phyloP scores from a whole-genome alignment of 371 early-diverging fungal species.

The Syncephalastrum sp. region DNA sequence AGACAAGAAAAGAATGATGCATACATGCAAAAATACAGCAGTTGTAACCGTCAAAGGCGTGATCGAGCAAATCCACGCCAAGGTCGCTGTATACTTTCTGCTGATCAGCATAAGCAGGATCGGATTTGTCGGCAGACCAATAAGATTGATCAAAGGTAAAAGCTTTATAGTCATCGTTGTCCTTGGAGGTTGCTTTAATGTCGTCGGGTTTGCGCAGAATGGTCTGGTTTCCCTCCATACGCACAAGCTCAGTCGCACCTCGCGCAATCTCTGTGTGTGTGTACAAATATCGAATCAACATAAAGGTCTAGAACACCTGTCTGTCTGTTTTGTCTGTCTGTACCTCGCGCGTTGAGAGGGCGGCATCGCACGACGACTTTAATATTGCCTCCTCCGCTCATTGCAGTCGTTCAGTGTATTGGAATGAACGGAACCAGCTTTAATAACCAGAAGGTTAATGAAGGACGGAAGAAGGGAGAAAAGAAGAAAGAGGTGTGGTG shows the following conservation, averaged over 20 bases:
- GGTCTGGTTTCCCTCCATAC: slow-evolving; percentile 73
- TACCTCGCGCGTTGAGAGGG: slow-evolving; percentile 72
- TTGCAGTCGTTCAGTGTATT: slow-evolving; percentile 1
- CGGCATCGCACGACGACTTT: slow-evolving; percentile 79
- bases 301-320: background rate
- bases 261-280: slow-evolving; percentile 61
- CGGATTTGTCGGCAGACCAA: slow-evolving; percentile 73
- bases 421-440: too few relatives aligned
- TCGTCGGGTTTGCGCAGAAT: slow-evolving; percentile 62
- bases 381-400: slow-evolving; percentile 55
- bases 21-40: slow-evolving; percentile 87
- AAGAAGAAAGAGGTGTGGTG: too few relatives aligned
- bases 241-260: slow-evolving; percentile 57
- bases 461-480: too few relatives aligned
- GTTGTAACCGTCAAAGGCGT: slow-evolving; percentile 88
- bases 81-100: slow-evolving; percentile 72
- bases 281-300: slow-evolving; percentile 3
- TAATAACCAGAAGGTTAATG: too few relatives aligned
- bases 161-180: slow-evolving; percentile 54
- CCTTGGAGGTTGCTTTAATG: slow-evolving; percentile 25
- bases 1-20: background rate
- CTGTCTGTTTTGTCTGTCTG: background rate
- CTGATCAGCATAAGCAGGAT: slow-evolving; percentile 74
- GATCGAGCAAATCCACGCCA: slow-evolving; percentile 80
- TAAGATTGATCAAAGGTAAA: slow-evolving; percentile 88